Base-by-base conservation (phyloP, 2,329 filamentous ascomycete genomes). In the Arthrobotrys pseudoclavata region DNA sequence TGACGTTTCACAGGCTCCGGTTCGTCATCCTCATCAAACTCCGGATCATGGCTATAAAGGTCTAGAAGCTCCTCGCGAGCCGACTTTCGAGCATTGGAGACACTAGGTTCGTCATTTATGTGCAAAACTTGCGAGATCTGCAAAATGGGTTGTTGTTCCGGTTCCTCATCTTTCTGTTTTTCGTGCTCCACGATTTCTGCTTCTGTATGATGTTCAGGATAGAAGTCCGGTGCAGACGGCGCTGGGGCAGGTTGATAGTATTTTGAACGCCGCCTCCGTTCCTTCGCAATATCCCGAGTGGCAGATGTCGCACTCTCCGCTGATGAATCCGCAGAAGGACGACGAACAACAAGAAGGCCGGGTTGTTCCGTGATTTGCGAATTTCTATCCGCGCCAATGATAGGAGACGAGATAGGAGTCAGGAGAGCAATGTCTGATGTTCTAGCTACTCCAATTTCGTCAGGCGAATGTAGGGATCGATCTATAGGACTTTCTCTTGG, bases 371-470 rank as follows among this genome's bases (percentile, higher is more conserved):
- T 52, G 12, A 47, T 22, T 18, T 60, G 53, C 18, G 62, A 50
- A 34, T 29, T 37, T 37, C 57, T 52, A 34, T 71, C 67, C 12
- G 66, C 47, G 29, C 60, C 66, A 31, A 62, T 60, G 13, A 78
- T 57, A 26, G 74, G 74, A 15, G 74, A 78, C 20, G 66, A 45
- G 7, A 78, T 31, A 4, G 74, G 74, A 24, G 74, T 78, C 7
- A 53, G 67, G 47, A 76, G 20, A 15, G 79, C 72, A 50, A 80
- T 42, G 79, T 86, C 83, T 12, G 85, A 84, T 4, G 85, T 85
- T 60, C 80, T 83, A 18, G 85, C 85, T 45, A 86, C 81, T 57
- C 85, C 85, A 78, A 86, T 85, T 52, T 82, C 83, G 18, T 72
- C 62, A 48, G 57, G 47, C 4, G 76, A 75, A 48, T 70, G 66